Evolutionary conservation across 148 eudicot genomes (phyloP).

Genomic region (Dianthus caryophyllus): DNA sequence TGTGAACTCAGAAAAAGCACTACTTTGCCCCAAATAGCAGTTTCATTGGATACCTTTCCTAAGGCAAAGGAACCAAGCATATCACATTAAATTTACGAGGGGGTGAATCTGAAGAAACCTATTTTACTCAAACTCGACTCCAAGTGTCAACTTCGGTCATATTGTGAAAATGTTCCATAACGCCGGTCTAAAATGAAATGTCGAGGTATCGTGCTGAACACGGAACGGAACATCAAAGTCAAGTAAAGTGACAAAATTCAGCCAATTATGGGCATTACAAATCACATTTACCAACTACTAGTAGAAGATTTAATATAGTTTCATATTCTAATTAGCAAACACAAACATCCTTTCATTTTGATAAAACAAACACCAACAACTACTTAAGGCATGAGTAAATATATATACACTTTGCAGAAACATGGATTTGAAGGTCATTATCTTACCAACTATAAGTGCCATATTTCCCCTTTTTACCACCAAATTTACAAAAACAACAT

Average conservation of each 20-base stretch:
- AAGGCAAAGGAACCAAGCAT: neutral
- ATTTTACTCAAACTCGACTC: no score
- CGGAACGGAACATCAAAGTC: no score
- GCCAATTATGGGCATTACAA: neutral
- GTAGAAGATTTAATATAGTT: neutral
- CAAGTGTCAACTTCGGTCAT: no score
- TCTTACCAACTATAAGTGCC: slow-evolving; percentile 4
- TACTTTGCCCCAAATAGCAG: neutral
- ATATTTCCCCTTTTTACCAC: neutral
- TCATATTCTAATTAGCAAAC: neutral
- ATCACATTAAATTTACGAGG: slow-evolving; percentile 6
- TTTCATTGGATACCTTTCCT: neutral
- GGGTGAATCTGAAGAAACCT: neutral
- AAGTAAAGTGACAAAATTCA: neutral
- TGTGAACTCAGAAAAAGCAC: neutral
- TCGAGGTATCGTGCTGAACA: no score
- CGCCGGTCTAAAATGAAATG: no score
- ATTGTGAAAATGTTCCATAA: no score
- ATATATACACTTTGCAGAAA: neutral
- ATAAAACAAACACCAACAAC: neutral
- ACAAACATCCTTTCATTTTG: neutral
- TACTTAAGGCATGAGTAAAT: no score
- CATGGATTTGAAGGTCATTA: neutral
- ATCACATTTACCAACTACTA: neutral
- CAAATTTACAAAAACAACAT: neutral